Percentiles rank a stretch among this genome's conserved stretches.
These are phyloP conservation scores for Cutaneotrichosporon sp. DNA, from an alignment of 1,284 basidiomycete genomes.

Conservation along the genomic window DNA sequence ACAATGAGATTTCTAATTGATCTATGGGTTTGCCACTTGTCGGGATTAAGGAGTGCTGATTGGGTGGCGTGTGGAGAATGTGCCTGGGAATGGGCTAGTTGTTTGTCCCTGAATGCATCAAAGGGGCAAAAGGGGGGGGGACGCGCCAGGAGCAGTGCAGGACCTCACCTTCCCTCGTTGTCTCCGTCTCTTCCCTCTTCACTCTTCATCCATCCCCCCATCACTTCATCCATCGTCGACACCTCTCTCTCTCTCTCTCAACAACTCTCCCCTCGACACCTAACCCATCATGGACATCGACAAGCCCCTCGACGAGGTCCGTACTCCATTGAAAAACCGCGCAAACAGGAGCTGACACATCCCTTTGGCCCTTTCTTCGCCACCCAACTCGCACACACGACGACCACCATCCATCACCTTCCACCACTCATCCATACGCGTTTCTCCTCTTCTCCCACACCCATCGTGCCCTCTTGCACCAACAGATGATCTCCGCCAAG, in stretches of 20 bases:
- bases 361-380: not conserved
- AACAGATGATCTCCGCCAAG: conserved; percentile 72
- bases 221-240: not conserved
- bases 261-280: conserved; percentile 20
- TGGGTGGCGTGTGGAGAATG: not conserved
- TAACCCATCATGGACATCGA: conserved; percentile 60
- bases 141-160: no score
- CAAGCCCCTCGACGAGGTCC: conserved; percentile 85
- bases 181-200: not conserved
- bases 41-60: not conserved
- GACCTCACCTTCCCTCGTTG: not conserved
- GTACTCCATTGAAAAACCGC: conserved; percentile 32
- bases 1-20: not conserved
- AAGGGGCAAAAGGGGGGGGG: not conserved
- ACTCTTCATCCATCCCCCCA: not conserved
- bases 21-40: not conserved
- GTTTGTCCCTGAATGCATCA: no score
- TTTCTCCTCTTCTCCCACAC: not conserved
- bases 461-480: not conserved
- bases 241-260: conserved; percentile 2
- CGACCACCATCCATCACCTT: not conserved
- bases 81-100: not conserved
- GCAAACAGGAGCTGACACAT: conserved; percentile 14
- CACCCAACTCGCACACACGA: conserved; percentile 4
- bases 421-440: not conserved